Percentiles rank a stretch among this genome's conserved stretches.
These are phyloP conservation scores for Viridothelium virens DNA, from an alignment of 495 filamentous ascomycete genomes.

Conservation along the genomic window DNA sequence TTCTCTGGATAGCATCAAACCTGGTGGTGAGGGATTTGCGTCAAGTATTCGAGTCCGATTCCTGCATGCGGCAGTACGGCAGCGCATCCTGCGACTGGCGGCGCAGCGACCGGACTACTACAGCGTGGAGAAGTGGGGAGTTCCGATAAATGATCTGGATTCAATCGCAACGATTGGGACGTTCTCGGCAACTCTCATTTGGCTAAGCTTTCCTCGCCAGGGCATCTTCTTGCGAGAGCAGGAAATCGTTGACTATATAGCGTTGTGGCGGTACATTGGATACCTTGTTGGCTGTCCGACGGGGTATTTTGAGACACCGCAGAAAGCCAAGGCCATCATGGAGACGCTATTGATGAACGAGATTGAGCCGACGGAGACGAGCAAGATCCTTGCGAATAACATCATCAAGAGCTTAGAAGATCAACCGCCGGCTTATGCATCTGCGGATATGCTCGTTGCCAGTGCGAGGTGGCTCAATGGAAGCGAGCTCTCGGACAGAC, in stretches of 20 bases:
- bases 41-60: constrained; percentile 68
- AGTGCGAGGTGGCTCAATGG: constrained; percentile 65
- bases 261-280: constrained; percentile 67
- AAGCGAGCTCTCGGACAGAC: constrained; percentile 48
- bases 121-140: constrained; percentile 48
- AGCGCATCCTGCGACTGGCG: constrained; percentile 55
- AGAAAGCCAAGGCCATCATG: constrained; percentile 52
- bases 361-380: constrained; percentile 53
- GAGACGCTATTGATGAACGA: constrained; percentile 57
- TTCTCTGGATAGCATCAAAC: constrained; percentile 57
- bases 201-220: constrained; percentile 61
- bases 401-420: constrained; percentile 58
- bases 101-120: constrained; percentile 53
- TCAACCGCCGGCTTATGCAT: constrained; percentile 54
- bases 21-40: constrained; percentile 57
- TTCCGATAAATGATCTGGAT: constrained; percentile 71
- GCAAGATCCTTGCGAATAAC: constrained; percentile 60
- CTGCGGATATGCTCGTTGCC: constrained; percentile 53
- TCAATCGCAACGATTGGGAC: constrained; percentile 60
- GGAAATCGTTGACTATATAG: constrained; percentile 62
- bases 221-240: constrained; percentile 56
- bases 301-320: constrained; percentile 46
- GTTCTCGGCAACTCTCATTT: constrained; percentile 61
- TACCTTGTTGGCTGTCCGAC: constrained; percentile 64
- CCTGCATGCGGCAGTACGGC: constrained; percentile 63